These are phyloP conservation scores for Penicillium sp. DNA, from an alignment of 2,329 filamentous ascomycete species.

Conservation along the genomic window DNA sequence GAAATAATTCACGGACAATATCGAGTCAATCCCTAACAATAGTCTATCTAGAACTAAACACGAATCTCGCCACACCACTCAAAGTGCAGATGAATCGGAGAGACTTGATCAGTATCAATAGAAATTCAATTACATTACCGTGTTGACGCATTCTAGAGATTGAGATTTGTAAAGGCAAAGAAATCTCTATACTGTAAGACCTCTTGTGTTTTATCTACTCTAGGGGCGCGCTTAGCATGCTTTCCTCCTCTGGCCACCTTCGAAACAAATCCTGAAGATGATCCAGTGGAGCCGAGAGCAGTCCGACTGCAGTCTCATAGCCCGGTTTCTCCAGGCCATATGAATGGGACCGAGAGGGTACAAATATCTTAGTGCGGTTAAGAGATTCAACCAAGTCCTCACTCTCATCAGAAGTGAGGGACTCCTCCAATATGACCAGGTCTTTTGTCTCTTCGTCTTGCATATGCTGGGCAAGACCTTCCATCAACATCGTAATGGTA, in stretches of 20 bases:
- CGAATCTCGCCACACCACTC: conserved; percentile 12
- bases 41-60: conserved; percentile 12
- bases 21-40: not conserved
- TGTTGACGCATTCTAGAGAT: not conserved
- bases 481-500: conserved; percentile 47
- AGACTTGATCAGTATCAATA: not conserved
- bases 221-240: not conserved
- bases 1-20: not conserved
- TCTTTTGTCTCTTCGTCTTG: conserved; percentile 52
- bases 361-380: conserved; percentile 53
- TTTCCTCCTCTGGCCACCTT: conserved; percentile 48
- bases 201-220: not conserved
- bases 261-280: conserved; percentile 55
- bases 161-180: not conserved
- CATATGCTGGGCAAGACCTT: conserved; percentile 48
- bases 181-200: not conserved
- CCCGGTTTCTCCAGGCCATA: conserved; percentile 52
- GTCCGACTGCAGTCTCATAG: conserved; percentile 55
- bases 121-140: not conserved
- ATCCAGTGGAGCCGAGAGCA: conserved; percentile 59
- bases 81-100: not conserved
- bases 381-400: conserved; percentile 46
- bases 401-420: conserved; percentile 38
- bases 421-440: conserved; percentile 49
- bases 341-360: conserved; percentile 53